Base-by-base conservation (phyloP, 352 stramenopile genomes). In the Sclerospora graminicola region DNA sequence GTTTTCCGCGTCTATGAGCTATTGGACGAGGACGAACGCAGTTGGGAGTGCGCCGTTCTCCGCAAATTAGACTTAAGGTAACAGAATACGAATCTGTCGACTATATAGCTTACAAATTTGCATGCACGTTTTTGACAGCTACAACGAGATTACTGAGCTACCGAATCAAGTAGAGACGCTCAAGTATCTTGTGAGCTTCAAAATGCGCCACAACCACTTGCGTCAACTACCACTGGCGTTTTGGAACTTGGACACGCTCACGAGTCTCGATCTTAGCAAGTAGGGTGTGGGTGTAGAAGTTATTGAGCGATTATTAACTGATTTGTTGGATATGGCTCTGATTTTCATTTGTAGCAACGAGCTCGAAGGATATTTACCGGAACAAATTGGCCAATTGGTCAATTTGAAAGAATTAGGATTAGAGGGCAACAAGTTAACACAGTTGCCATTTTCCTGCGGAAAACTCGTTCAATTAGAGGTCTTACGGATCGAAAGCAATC, bases 251-350 rank as follows among this genome's bases (percentile, higher is more conserved):
- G n/a, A n/a, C 13, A 78, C 63, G 16, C 62, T 91, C 13, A 71
- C 57, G 19, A 82, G 60, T 10, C 57, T 90, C 10, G 79, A 90
- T 30, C 54, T 90, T 3, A 87, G 79, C 76, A 85, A 87, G 79
- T 90, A 66, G 14, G 69, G 8, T 7, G 36, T 14, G 5, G 4
- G 28, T 33, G 28, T 33, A 4, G 8, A 33, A 33, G 15, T 10
- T 11, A 13, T 2, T 10, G 9, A 15, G 11, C 19, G 15, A 21
- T 4, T 16, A 32, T 20, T 48, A 21, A 48, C 13, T 1, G 45
- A 14, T 30, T 0, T 9, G 33, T 14, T 49, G 9, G n/a, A n/a
- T n/a, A n/a, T n/a, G n/a, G n/a, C n/a, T n/a, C n/a, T 60, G 20
- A 11, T 64, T 7, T 35, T 43, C 50, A 10, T 31, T 24, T 50